phyloP scores from a whole-genome alignment of 2,329 filamentous ascomycete species.

The Helminthosporium solani region DNA sequence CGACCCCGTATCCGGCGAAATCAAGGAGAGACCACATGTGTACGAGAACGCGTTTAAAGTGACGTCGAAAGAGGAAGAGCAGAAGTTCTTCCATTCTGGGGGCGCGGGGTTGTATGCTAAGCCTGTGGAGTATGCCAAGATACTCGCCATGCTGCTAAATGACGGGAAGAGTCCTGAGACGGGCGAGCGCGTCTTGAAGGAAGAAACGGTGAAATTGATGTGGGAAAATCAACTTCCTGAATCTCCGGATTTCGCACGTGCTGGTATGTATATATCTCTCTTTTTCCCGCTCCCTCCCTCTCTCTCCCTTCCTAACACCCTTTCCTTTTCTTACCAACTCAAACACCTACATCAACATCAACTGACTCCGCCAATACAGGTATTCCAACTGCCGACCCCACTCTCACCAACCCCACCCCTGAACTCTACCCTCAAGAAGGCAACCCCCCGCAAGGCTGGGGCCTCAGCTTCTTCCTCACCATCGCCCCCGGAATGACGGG shows the following conservation, averaged over 20 bases:
- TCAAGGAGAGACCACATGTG: conserved; percentile 52
- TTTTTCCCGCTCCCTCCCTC: not conserved
- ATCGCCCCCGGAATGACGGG: conserved; percentile 52
- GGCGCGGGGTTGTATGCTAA: conserved; percentile 62
- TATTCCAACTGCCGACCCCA: conserved; percentile 51
- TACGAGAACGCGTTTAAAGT: conserved; percentile 51
- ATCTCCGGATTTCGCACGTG: conserved; percentile 52
- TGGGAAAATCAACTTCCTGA: conserved; percentile 63
- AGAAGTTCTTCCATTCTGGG: conserved; percentile 57
- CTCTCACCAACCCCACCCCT: conserved; percentile 50
- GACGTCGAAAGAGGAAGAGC: conserved; percentile 47
- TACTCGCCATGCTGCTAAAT: conserved; percentile 64
- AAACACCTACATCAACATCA: too few species aligned
- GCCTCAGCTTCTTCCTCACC: conserved; percentile 59
- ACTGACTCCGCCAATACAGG: conserved; percentile 17
- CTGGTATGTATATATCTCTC: not conserved
- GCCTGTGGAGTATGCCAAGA: conserved; percentile 61
- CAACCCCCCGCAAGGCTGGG: conserved; percentile 64
- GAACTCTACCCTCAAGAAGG: conserved; percentile 53
- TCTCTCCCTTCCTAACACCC: not conserved
- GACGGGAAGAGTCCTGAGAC: conserved; percentile 62
- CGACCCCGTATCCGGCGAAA: conserved; percentile 41
- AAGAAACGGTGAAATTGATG: conserved; percentile 62
- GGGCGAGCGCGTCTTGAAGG: conserved; percentile 54
- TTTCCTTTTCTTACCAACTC: too few species aligned